Evolutionary conservation across 1,139 yeast genomes (phyloP).

Genomic region (Kodamaea plutei): DNA sequence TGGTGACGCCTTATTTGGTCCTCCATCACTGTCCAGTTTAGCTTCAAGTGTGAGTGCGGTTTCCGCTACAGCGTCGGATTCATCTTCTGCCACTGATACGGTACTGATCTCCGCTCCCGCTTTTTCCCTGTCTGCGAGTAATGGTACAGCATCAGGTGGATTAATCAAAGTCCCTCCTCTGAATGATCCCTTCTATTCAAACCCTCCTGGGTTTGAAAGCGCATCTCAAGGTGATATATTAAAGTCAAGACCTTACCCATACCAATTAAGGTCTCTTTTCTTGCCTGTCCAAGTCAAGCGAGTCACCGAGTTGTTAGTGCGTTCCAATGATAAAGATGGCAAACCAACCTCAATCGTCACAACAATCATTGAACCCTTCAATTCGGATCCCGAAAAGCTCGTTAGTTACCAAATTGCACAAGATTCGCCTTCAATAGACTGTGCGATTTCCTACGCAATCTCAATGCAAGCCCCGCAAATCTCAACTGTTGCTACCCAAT

Average conservation of each 20-base stretch:
- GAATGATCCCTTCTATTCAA: slow-evolving; percentile 25
- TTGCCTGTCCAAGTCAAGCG: slow-evolving; percentile 12
- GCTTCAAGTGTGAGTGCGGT: too few relatives aligned
- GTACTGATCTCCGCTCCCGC: too few relatives aligned
- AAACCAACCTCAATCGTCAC: slow-evolving; percentile 28
- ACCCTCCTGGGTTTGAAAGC: slow-evolving; percentile 22
- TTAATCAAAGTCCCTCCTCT: too few relatives aligned
- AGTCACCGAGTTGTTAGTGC: slow-evolving; percentile 29
- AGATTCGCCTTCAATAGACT: slow-evolving; percentile 27
- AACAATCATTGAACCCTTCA: slow-evolving; percentile 29
- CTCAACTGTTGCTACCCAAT: slow-evolving; percentile 16
- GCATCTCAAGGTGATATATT: slow-evolving; percentile 22
- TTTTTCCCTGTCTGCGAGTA: too few relatives aligned
- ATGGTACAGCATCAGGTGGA: too few relatives aligned
- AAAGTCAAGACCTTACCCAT: slow-evolving; percentile 21
- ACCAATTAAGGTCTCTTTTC: slow-evolving; percentile 14
- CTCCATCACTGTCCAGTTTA: too few relatives aligned
- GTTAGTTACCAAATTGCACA: slow-evolving; percentile 34
- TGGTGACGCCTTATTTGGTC: too few relatives aligned
- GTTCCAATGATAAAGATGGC: slow-evolving; percentile 30
- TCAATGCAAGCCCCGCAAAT: slow-evolving; percentile 13
- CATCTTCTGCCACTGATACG: too few relatives aligned
- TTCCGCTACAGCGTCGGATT: too few relatives aligned
- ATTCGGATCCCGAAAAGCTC: slow-evolving; percentile 25
- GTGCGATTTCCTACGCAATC: slow-evolving; percentile 32